Evolutionary conservation across 805 yeast genomes (phyloP), one percentile per base, ranked within the genome.

Genomic region (Lipomyces kockii): DNA sequence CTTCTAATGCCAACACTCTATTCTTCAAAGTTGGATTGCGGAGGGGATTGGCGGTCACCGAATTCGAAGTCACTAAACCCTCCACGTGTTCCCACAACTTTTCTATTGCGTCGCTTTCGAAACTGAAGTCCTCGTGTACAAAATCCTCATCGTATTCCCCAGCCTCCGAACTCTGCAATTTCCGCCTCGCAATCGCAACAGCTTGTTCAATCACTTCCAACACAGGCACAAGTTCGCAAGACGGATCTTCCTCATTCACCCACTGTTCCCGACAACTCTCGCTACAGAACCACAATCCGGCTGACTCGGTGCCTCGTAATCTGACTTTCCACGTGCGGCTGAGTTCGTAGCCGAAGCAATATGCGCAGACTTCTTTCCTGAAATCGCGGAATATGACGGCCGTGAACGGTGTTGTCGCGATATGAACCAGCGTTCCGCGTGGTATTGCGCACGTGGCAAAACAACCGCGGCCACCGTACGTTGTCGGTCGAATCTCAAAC

Each of bases 401-500:
- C 9, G 88, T 83, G 52, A 85, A 75, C 0, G 88, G 86, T 2
- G 75, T 64, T 2, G 73, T 67, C 20, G 85, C 82, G 8, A 58
- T 65, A 52, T 84, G 77, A 3, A 88, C 76, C 0, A 74, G 71
- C 0, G 85, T 80, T 8, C 80, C 84, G 43, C 75, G 72, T 14
- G 81, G 76, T 14, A 88, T 83, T n/a, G 73, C 66, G 1, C 43
- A 35, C 0, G 65, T 70, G 9, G 90, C 84, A 74, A 84, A 87
- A 71, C 89, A 86, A 0, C 90, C 90, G 64, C 90, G 79, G n/a
- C 90, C 89, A 49, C 85, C 83, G 82, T 83, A 84, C 53, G 76
- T 75, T 3, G 88, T 85, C 5, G 67, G 68, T 11, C 59, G 43
- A 12, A 68, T 58, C 35, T 29, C 51, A 54, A 63, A 68, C 49